These are phyloP conservation scores for Rhazya stricta DNA, from an alignment of 257 asterid genomes.

Conservation along the genomic window DNA sequence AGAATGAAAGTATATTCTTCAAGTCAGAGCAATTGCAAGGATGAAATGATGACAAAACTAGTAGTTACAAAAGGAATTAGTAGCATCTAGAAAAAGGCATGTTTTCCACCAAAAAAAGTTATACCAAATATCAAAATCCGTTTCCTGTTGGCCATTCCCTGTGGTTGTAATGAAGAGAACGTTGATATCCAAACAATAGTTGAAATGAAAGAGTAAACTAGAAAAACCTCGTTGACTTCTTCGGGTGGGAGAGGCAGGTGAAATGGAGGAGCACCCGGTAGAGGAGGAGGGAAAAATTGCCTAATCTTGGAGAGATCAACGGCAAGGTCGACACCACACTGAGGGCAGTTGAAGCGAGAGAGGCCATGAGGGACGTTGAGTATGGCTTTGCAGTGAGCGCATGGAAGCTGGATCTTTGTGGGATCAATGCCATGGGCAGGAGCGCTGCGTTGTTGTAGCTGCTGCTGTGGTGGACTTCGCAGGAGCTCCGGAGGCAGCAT, in stretches of 20 bases:
- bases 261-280: constrained; percentile 19
- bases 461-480: constrained; percentile 34
- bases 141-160: not conserved
- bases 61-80: not conserved
- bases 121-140: not conserved
- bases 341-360: constrained; percentile 80
- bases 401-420: constrained; percentile 92
- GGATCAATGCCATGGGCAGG: constrained; percentile 92
- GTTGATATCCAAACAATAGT: not conserved
- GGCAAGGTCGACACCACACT: constrained; percentile 71
- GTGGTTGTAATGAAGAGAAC: not conserved
- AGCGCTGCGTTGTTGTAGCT: constrained; percentile 36
- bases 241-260: constrained; percentile 51
- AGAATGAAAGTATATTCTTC: not conserved
- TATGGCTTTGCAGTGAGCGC: constrained; percentile 86
- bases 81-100: not conserved
- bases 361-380: constrained; percentile 90
- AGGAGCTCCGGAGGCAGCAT: constrained; percentile 94
- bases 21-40: too few species aligned
- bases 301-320: constrained; percentile 66
- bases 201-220: not conserved
- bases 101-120: not conserved
- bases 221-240: constrained; percentile 88
- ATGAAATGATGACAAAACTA: too few species aligned
- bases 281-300: constrained; percentile 40